Evolutionary conservation across 2,329 filamentous ascomycete genomes (phyloP).

Genomic region (Orbilia oligospora): DNA sequence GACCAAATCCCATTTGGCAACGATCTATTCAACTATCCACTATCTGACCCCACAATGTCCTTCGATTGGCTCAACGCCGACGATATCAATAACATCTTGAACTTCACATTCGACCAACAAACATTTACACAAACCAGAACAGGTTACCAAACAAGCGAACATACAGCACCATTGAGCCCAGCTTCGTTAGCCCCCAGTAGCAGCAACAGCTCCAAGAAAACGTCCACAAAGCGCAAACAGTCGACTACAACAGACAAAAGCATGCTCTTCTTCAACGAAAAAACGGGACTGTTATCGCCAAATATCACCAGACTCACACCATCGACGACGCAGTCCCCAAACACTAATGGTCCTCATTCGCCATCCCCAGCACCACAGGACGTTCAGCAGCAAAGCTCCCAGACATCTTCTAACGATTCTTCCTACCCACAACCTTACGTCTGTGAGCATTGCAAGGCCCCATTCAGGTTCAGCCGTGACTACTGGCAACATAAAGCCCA

Average conservation of each 20-base stretch:
- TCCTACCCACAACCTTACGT: conserved; percentile 49
- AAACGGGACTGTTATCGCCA: conserved; percentile 41
- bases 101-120: conserved; percentile 49
- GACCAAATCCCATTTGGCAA: conserved; percentile 42
- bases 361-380: conserved; percentile 40
- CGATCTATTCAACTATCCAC: conserved; percentile 37
- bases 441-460: conserved; percentile 54
- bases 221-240: conserved; percentile 28
- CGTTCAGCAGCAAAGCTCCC: conserved; percentile 44
- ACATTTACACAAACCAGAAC: conserved; percentile 37
- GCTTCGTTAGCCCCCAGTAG: conserved; percentile 22
- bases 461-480: conserved; percentile 59
- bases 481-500: conserved; percentile 61
- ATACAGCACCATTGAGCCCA: conserved; percentile 30
- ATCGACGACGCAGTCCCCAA: conserved; percentile 37
- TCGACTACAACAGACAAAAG: conserved; percentile 25
- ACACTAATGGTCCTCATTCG: conserved; percentile 13
- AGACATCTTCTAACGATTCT: conserved; percentile 15
- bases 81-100: conserved; percentile 43
- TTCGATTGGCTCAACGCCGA: conserved; percentile 39
- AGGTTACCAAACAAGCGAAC: conserved; percentile 23
- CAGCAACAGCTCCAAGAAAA: conserved; percentile 22
- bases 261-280: conserved; percentile 53
- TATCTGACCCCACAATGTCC: conserved; percentile 36
- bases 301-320: conserved; percentile 39